Percentiles rank a stretch among this genome's conserved stretches.
Conservation (phyloP, 2,329 filamentous ascomycete genomes). For the Scolecobasidium constrictum region DNA sequence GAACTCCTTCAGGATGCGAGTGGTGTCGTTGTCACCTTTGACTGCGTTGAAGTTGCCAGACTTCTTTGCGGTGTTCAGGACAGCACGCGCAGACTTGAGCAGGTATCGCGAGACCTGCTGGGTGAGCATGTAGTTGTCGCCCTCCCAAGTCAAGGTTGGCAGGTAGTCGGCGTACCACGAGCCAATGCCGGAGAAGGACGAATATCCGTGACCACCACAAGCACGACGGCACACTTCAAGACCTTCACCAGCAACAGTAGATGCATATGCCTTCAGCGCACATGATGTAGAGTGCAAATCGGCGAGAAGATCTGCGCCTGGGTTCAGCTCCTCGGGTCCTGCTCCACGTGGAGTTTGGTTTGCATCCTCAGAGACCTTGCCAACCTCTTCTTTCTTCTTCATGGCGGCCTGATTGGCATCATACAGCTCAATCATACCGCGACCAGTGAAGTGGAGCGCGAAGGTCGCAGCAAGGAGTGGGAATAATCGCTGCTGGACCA, state of each 20-base stretch:
- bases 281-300: slow-evolving; percentile 70
- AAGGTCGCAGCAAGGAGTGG: slow-evolving; percentile 64
- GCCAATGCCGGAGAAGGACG: slow-evolving; percentile 64
- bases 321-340: slow-evolving; percentile 44
- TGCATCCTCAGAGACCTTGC: slow-evolving; percentile 41
- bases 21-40: slow-evolving; percentile 58
- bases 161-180: slow-evolving; percentile 67
- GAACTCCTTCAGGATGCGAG: slow-evolving; percentile 54
- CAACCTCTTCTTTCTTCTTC: slow-evolving; percentile 43
- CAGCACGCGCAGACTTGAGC: slow-evolving; percentile 62
- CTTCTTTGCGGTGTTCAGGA: slow-evolving; percentile 51
- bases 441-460: slow-evolving; percentile 67
- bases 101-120: slow-evolving; percentile 71
- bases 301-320: slow-evolving; percentile 40
- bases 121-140: slow-evolving; percentile 74
- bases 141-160: slow-evolving; percentile 62
- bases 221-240: slow-evolving; percentile 65
- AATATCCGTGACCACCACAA: slow-evolving; percentile 69
- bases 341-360: slow-evolving; percentile 30
- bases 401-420: slow-evolving; percentile 62
- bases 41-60: slow-evolving; percentile 30
- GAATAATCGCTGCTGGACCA: slow-evolving; percentile 65
- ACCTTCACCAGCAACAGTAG: slow-evolving; percentile 61
- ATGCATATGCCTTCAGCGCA: slow-evolving; percentile 62
- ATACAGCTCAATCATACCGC: slow-evolving; percentile 65